Evolutionary conservation across 192 early-diverging fungal species (phyloP).

Genomic region (Martensiomyces pterosporus): DNA sequence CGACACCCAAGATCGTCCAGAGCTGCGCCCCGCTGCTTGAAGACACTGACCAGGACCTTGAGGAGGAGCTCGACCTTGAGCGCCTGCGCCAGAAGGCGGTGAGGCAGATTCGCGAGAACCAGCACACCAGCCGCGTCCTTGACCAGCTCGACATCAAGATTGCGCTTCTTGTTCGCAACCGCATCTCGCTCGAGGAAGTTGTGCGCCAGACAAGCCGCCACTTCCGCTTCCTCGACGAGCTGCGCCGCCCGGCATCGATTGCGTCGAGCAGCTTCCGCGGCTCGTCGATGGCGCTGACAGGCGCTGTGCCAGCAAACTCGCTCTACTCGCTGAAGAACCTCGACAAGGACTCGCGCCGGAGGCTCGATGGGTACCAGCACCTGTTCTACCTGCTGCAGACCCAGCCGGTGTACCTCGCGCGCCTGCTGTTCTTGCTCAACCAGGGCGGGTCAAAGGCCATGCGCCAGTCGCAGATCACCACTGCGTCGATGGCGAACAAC

Average conservation of each 20-base stretch:
- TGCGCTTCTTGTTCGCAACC: constrained; percentile 91
- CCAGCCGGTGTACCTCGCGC: constrained; percentile 86
- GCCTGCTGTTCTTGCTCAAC: constrained; percentile 83
- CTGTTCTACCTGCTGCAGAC: constrained; percentile 97
- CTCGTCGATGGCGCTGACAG: constrained; percentile 14
- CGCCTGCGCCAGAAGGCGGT: constrained; percentile 81
- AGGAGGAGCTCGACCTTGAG: constrained; percentile 89
- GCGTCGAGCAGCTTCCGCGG: constrained; percentile 15
- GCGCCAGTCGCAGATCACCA: constrained; percentile 36
- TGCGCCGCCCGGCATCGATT: constrained; percentile 38
- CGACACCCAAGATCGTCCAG: constrained; percentile 73
- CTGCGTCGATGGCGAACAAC: constrained; percentile 1
- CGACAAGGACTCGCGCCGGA: constrained; percentile 81
- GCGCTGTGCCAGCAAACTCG: constrained; percentile 17
- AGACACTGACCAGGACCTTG: constrained; percentile 86
- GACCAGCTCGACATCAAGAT: constrained; percentile 95
- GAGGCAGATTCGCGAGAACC: constrained; percentile 85
- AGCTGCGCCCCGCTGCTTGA: constrained; percentile 85
- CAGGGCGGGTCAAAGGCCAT: constrained; percentile 62
- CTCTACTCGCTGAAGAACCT: constrained; percentile 68
- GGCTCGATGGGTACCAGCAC: constrained; percentile 83
- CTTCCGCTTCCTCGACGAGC: constrained; percentile 48
- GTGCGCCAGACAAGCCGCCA: constrained; percentile 55
- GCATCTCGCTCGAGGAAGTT: constrained; percentile 94
- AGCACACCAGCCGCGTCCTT: constrained; percentile 68